A percentile compares a stretch with the other conserved stretches of the same genome.
Evolutionary conservation across 495 filamentous ascomycete species (phyloP).

Genomic region (Annulohypoxylon moriforme): DNA sequence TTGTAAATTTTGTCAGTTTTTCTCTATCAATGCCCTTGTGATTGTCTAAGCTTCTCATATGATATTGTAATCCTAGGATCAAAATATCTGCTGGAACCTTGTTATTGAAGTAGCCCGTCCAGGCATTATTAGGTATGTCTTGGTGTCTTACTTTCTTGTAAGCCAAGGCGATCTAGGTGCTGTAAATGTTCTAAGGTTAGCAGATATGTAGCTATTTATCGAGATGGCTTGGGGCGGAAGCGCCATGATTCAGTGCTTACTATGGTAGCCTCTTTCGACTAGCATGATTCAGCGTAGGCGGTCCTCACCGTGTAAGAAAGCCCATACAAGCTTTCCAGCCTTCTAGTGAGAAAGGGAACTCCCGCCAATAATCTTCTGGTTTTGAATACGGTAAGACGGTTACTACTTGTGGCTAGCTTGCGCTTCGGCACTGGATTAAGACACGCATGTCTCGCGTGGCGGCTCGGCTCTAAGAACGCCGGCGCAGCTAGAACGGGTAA

Average conservation of each 20-base stretch:
- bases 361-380: constrained; percentile 1
- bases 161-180: constrained; percentile 3
- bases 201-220: constrained; percentile 2
- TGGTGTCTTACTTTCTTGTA: constrained; percentile 8
- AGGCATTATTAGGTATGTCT: constrained; percentile 6
- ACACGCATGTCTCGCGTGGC: constrained; percentile 44
- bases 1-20: not conserved
- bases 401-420: constrained; percentile 28
- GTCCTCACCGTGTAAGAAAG: not conserved
- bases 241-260: constrained; percentile 9
- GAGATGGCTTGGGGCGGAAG: not conserved
- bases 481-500: constrained; percentile 29
- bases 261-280: constrained; percentile 1
- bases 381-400: constrained; percentile 12
- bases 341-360: not conserved
- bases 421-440: constrained; percentile 34
- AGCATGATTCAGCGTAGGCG: not conserved
- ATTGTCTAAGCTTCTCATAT: not conserved
- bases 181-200: constrained; percentile 6
- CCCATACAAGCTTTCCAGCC: not conserved
- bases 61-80: not conserved
- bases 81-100: not conserved
- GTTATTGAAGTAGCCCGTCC: not conserved
- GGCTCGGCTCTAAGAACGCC: constrained; percentile 34
- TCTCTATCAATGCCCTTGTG: not conserved